Conservation (phyloP, 345 rosid genomes). For the Arabidopsis arenosa region DNA sequence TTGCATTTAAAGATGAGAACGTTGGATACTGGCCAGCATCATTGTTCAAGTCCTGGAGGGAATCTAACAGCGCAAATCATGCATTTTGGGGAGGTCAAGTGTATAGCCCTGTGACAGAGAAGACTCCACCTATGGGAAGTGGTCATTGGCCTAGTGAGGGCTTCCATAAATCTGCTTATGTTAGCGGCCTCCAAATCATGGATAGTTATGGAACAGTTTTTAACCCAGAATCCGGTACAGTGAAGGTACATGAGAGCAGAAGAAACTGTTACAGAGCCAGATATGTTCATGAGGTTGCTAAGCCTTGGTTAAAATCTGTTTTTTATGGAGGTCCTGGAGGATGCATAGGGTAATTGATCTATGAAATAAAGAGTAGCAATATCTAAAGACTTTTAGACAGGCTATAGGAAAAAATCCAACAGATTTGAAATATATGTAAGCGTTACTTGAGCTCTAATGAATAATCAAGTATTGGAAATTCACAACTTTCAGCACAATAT, state of each 20-base stretch:
- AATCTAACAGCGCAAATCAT: background rate
- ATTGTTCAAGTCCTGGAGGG: background rate
- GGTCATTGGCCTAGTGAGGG: slow-evolving; percentile 34
- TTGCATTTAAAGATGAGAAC: background rate
- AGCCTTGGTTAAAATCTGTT: slow-evolving; percentile 11
- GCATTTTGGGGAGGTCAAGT: slow-evolving; percentile 34
- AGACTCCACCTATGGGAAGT: slow-evolving; percentile 34
- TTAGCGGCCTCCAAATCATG: too few species aligned
- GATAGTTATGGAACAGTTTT: too few species aligned
- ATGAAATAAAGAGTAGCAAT: background rate
- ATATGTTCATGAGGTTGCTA: background rate
- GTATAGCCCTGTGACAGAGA: background rate
- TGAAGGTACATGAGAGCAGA: too few species aligned
- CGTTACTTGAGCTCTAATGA: too few species aligned
- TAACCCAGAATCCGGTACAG: too few species aligned
- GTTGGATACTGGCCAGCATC: slow-evolving; percentile 42
- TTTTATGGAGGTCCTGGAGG: slow-evolving; percentile 35
- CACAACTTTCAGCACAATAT: too few species aligned
- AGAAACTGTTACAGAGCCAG: too few species aligned
- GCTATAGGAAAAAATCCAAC: too few species aligned
- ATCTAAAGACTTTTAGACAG: too few species aligned
- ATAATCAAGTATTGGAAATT: too few species aligned
- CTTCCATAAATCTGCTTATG: background rate
- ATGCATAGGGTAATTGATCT: slow-evolving; percentile 12
- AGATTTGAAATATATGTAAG: too few species aligned